These are phyloP conservation scores for Physcomitrium patens DNA, from an alignment of 225 moss, liverwort and hornwort species.

Conservation along the genomic window DNA sequence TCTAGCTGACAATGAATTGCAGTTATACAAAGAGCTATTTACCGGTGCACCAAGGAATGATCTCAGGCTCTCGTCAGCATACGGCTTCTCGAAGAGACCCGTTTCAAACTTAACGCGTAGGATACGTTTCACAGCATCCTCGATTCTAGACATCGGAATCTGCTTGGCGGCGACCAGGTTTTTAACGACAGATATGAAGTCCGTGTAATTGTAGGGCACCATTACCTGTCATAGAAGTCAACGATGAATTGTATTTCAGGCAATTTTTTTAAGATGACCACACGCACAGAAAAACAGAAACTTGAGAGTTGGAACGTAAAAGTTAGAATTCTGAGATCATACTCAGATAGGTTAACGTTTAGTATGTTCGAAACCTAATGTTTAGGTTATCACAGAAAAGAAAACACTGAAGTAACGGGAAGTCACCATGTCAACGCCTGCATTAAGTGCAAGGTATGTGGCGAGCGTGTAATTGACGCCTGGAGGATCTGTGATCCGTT, in stretches of 20 bases:
- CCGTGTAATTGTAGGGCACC: slow-evolving; percentile 49
- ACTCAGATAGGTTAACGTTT: not conserved
- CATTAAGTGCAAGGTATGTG: slow-evolving; percentile 37
- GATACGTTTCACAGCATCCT: slow-evolving; percentile 69
- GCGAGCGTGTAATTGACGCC: slow-evolving; percentile 53
- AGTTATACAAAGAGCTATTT: slow-evolving; percentile 5
- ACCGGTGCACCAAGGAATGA: slow-evolving; percentile 44
- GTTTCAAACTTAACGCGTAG: slow-evolving; percentile 62
- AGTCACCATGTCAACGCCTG: slow-evolving; percentile 67
- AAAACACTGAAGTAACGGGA: too few relatives aligned
- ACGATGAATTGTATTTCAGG: not conserved
- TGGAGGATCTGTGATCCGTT: slow-evolving; percentile 51
- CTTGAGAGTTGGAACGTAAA: not conserved
- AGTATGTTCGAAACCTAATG: not conserved
- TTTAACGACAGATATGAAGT: slow-evolving; percentile 42
- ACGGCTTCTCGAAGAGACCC: slow-evolving; percentile 65
- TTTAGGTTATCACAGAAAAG: not conserved
- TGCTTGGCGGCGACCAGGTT: slow-evolving; percentile 35
- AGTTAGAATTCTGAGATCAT: too few relatives aligned
- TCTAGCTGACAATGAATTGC: not conserved
- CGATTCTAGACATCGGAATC: slow-evolving; percentile 47
- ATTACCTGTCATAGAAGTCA: slow-evolving; percentile 44
- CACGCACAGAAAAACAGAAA: not conserved
- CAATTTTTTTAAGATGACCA: not conserved
- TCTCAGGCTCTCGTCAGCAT: slow-evolving; percentile 23